A percentile compares a stretch with the other conserved stretches of the same genome.
phyloP scores from a whole-genome alignment of 1,139 yeast species.

The Taiozyma sp. region DNA sequence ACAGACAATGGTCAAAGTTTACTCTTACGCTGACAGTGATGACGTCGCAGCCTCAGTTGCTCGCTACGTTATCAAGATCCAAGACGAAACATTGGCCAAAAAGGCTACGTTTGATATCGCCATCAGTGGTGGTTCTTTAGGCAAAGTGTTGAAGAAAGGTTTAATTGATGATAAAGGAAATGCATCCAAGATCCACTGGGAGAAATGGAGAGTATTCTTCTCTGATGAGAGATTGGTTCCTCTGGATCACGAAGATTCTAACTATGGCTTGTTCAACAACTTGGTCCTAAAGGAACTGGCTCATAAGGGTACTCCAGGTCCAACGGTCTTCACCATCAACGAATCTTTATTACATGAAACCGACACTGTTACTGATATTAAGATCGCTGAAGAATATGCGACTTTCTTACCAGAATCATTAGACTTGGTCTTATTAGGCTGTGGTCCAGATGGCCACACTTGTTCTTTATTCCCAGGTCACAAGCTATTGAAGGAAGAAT shows the following conservation, averaged over 20 bases:
- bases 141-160: constrained; percentile 67
- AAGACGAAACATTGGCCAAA: constrained; percentile 43
- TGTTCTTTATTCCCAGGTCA: constrained; percentile 81
- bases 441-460: constrained; percentile 99
- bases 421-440: constrained; percentile 83
- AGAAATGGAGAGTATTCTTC: constrained; percentile 89
- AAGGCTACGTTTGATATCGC: constrained; percentile 59
- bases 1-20: constrained; percentile 35
- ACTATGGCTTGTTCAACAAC: constrained; percentile 82
- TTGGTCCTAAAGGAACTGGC: constrained; percentile 59
- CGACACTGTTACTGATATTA: constrained; percentile 31
- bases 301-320: constrained; percentile 33
- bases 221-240: constrained; percentile 97
- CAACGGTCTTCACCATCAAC: constrained; percentile 78
- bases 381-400: constrained; percentile 87
- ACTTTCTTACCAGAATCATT: constrained; percentile 71
- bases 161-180: constrained; percentile 52
- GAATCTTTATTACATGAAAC: constrained; percentile 71
- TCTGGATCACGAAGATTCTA: constrained; percentile 75
- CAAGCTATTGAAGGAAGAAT: constrained; percentile 71
- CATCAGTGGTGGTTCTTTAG: constrained; percentile 86
- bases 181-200: constrained; percentile 63
- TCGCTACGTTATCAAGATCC: constrained; percentile 44
- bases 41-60: constrained; percentile 58
- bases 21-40: constrained; percentile 46